These are phyloP conservation scores for Metarhizium rileyi DNA, from an alignment of 2,329 filamentous ascomycete genomes.

Conservation along the genomic window DNA sequence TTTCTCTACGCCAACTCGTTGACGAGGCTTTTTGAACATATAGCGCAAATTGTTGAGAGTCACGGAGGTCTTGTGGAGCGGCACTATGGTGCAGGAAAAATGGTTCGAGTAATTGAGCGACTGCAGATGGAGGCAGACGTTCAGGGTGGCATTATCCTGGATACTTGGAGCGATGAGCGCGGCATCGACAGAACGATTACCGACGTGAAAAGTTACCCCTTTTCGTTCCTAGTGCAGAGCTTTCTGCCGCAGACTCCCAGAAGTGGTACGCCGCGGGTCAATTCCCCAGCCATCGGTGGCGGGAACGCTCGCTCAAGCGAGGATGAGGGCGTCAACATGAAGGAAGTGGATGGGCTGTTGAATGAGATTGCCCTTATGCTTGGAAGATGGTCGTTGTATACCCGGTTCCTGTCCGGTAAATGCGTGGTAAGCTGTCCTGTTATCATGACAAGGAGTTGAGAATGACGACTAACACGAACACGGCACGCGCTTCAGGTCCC, in stretches of 20 bases:
- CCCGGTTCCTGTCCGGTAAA: constrained; percentile 79
- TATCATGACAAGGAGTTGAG: constrained; percentile 9
- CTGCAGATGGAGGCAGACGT: constrained; percentile 92
- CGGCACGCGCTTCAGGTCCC: constrained; percentile 33
- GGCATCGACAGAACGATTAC: constrained; percentile 76
- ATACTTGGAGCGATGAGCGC: constrained; percentile 90
- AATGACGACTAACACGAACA: not conserved
- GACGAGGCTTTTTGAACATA: constrained; percentile 92
- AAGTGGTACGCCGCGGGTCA: constrained; percentile 55
- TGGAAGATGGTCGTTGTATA: constrained; percentile 85
- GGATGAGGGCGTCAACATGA: constrained; percentile 94
- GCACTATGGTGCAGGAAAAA: constrained; percentile 87
- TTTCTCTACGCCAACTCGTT: constrained; percentile 89
- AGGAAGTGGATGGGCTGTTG: constrained; percentile 79
- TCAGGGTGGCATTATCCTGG: constrained; percentile 89
- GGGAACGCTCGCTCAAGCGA: constrained; percentile 54
- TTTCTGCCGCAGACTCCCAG: constrained; percentile 67
- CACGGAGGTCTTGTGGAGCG: constrained; percentile 86
- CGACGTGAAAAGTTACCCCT: constrained; percentile 95
- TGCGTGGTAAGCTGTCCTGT: constrained; percentile 54
- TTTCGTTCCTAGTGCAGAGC: constrained; percentile 93
- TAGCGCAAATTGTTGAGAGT: constrained; percentile 89
- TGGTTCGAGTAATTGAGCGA: constrained; percentile 87
- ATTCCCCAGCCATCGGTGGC: constrained; percentile 61
- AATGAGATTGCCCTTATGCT: constrained; percentile 90